These are phyloP conservation scores for Filobasidium wieringae DNA, from an alignment of 768 basidiomycete species.

Conservation along the genomic window DNA sequence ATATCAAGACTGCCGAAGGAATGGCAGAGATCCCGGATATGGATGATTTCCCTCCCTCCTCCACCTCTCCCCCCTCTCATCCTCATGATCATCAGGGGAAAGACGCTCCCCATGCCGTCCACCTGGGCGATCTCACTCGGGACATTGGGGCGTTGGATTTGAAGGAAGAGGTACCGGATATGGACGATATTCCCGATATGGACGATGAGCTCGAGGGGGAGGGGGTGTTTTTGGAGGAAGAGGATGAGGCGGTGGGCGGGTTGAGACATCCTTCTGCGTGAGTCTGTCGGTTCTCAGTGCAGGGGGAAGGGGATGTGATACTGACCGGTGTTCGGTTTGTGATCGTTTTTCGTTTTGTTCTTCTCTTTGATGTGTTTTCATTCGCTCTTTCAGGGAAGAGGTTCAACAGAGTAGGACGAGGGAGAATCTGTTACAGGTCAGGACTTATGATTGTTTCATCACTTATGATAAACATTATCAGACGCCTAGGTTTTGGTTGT, in stretches of 20 bases:
- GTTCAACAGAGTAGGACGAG: conserved; percentile 46
- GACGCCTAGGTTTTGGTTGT: conserved; percentile 92
- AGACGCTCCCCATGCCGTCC: no score
- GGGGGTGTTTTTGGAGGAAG: conserved; percentile 50
- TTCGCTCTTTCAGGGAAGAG: conserved; percentile 1
- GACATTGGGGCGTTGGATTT: conserved; percentile 1
- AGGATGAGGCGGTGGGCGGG: conserved; percentile 56
- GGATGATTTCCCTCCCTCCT: conserved; percentile 22
- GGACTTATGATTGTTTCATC: conserved; percentile 99
- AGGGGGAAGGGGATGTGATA: neutral
- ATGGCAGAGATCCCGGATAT: conserved; percentile 35
- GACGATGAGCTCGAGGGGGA: conserved; percentile 54
- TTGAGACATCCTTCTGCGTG: conserved; percentile 24
- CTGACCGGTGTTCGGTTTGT: neutral
- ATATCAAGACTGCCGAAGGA: neutral
- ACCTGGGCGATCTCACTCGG: conserved; percentile 14
- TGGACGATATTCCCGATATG: conserved; percentile 99
- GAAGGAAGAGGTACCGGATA: conserved; percentile 65
- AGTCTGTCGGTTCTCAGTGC: conserved; percentile 5
- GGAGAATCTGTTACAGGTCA: conserved; percentile 79
- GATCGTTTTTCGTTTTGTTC: neutral
- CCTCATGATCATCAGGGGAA: no score
- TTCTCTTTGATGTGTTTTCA: neutral
- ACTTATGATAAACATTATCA: conserved; percentile 99
- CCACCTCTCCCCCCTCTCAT: conserved; percentile 44